Conservation (phyloP, 2,329 filamentous ascomycete species). For the Sclerotinia spermophila region DNA sequence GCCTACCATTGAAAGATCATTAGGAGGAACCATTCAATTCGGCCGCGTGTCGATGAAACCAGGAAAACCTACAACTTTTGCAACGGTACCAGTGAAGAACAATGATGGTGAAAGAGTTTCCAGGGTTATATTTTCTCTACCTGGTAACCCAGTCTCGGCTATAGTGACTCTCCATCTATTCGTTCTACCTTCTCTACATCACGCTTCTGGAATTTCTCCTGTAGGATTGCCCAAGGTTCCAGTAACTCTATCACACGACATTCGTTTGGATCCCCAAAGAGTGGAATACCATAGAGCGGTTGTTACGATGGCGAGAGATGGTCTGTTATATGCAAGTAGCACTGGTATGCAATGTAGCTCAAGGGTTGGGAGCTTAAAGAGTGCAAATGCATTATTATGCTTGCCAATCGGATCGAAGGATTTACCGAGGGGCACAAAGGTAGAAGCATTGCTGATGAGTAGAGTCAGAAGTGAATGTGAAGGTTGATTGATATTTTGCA, state of each 20-base stretch:
- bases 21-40: conserved; percentile 93
- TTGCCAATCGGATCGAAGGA: conserved; percentile 62
- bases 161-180: conserved; percentile 93
- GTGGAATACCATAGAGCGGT: conserved; percentile 89
- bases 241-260: conserved; percentile 68
- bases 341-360: conserved; percentile 91
- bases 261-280: conserved; percentile 69
- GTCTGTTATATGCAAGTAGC: conserved; percentile 67
- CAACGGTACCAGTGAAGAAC: conserved; percentile 70
- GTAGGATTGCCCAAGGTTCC: conserved; percentile 68
- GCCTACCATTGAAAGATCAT: conserved; percentile 83
- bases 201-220: conserved; percentile 64
- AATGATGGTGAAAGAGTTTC: conserved; percentile 53
- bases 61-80: conserved; percentile 95
- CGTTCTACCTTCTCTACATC: conserved; percentile 81
- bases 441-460: conserved; percentile 79
- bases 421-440: conserved; percentile 64
- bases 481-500: conserved; percentile 10
- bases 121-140: conserved; percentile 82
- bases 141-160: conserved; percentile 90
- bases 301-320: conserved; percentile 63
- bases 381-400: conserved; percentile 82
- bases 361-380: conserved; percentile 79
- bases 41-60: conserved; percentile 97
- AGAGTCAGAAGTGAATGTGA: conserved; percentile 30